Evolutionary conservation across 768 basidiomycete species (phyloP), one percentile per base, ranked within the genome.

Genomic region (Auriscalpium orientale): DNA sequence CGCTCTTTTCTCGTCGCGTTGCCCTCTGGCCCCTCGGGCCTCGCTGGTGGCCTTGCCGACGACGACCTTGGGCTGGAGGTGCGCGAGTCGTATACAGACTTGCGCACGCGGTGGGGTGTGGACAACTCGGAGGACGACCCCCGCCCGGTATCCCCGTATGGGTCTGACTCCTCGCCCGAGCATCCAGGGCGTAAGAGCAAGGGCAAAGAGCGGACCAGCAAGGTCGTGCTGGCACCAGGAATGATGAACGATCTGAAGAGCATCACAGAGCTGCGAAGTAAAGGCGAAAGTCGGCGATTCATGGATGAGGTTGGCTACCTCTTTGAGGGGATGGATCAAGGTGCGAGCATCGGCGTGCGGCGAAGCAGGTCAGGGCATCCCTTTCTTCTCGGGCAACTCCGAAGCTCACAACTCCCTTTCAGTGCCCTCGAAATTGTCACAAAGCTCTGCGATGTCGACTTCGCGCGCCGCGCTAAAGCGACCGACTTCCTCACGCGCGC

Each of bases 281-380:
- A 88, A 66, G 91, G 91, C 12, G 89, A 92, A 70, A 84, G 76
- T 53, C 75, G 90, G 58, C 74, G 88, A 15, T 92, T 92, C 65
- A 68, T 91, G 45, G 91, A 93, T 58, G 90, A 91, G 63, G 79
- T 91, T 3, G 91, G 91, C 0, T 93, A 91, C 69, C 70, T 92
- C 5, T 87, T 91, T 58, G 91, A 93, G 67, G 89, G 91, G 0
- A 77, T 92, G 69, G 80, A 82, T 28, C 62, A 68, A 10, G 72
- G 73, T 15, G 78, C 76, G 15, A 74, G 77, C 10, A 62, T 83
- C 47, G 76, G 79, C 2, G 74, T 91, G 22, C 76, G 83, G 49
- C 77, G 88, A 60, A 80, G 85, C 11, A 91, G 87, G 89, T 87
- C 56, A 33, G 71, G 52, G 21, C 44, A 22, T 43, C 55, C 55